A percentile compares a stretch with the other conserved stretches of the same genome.
These are phyloP conservation scores for Podaxis sp. DNA, from an alignment of 768 basidiomycete genomes.

Conservation along the genomic window DNA sequence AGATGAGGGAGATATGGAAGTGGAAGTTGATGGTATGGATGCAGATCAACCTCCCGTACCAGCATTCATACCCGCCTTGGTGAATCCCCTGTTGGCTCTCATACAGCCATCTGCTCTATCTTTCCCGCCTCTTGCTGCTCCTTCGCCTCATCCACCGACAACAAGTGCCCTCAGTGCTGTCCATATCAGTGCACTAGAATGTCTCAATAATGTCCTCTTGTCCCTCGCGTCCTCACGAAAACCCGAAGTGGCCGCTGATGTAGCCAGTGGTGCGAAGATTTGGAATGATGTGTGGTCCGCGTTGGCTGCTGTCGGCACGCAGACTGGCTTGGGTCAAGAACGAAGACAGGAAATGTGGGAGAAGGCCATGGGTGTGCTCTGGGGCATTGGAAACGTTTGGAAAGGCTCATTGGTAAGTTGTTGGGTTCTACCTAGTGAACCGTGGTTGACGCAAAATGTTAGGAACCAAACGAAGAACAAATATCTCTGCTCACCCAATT, in stretches of 20 bases:
- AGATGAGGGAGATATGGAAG: conserved; percentile 31
- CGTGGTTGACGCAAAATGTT: neutral
- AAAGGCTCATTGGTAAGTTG: conserved; percentile 56
- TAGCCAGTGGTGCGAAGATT: conserved; percentile 44
- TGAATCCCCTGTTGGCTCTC: conserved; percentile 62
- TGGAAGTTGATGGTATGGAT: conserved; percentile 39
- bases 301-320: conserved; percentile 53
- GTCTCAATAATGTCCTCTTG: conserved; percentile 85
- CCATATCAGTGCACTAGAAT: conserved; percentile 83
- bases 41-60: conserved; percentile 26
- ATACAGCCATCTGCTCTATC: conserved; percentile 76
- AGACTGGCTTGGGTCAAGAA: conserved; percentile 61
- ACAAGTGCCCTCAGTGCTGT: conserved; percentile 82
- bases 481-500: conserved; percentile 63
- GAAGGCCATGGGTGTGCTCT: conserved; percentile 75
- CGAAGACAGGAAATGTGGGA: conserved; percentile 73
- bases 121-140: conserved; percentile 66
- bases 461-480: conserved; percentile 60
- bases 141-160: conserved; percentile 81
- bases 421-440: neutral
- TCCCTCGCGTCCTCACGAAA: conserved; percentile 54
- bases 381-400: conserved; percentile 82
- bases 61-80: conserved; percentile 56
- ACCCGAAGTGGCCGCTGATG: conserved; percentile 37
- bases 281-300: conserved; percentile 69